Evolutionary conservation across 768 basidiomycete genomes (phyloP), one percentile per base, ranked within the genome.

Genomic region (Podaxis carcinomalis): DNA sequence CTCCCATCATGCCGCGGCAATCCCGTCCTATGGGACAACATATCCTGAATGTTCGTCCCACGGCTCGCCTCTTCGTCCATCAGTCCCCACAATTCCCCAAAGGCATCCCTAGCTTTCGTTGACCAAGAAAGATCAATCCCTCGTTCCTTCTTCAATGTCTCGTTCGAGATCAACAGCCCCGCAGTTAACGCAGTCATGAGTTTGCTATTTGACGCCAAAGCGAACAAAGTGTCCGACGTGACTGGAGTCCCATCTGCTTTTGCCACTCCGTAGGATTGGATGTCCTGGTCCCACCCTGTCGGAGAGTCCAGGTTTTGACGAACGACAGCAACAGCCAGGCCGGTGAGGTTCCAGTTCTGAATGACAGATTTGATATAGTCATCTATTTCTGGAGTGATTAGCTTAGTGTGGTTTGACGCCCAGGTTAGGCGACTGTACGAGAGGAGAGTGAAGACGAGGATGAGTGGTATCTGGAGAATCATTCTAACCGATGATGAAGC

Each of bases 171-270:
- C 11, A 79, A 66, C 0, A 80, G 68, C 0, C 77, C 78, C 0
- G 73, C 69, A 0, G 74, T 70, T n/a, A 76, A 55, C 3, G 77
- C 68, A 4, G 75, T 67, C 51, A 78, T 76, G 2, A 76, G 68
- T 63, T 78, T 78, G 72, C 73, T 76, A 59, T 78, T 76, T 0
- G 75, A 78, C 27, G 75, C 77, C 54, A 79, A 75, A 1, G 74
- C 75, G 44, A 77, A 78, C 4, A 79, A 51, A 1, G 78, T 75
- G 58, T 78, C 76, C 0, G 75, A 74, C 1, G 74, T 77, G 2
- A 78, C 68, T 2, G 73, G 74, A 0, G 74, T 63, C 1, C 74
- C 73, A 44, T 75, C 72, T 0, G 63, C 74, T 3, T 69, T 64
- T 10, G 77, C 77, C 13, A 68, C 61, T 2, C 78, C 77, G 64